A percentile compares a stretch with the other conserved stretches of the same genome.
Evolutionary conservation across 495 filamentous ascomycete genomes (phyloP).

Genomic region (Clohesyomyces aquaticus): DNA sequence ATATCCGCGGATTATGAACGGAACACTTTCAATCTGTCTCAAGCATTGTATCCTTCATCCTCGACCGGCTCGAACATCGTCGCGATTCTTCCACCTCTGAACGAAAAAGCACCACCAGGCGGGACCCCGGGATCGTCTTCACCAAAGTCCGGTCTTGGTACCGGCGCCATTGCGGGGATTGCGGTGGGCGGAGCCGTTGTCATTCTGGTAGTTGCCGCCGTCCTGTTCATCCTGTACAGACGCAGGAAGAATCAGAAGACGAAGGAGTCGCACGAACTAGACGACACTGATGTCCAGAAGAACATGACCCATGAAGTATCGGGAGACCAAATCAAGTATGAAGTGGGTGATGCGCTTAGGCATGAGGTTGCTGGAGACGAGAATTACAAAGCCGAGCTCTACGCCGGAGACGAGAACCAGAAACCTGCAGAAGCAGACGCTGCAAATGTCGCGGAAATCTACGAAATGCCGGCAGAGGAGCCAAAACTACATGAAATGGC

Average conservation of each 20-base stretch:
- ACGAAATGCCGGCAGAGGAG: constrained; percentile 32
- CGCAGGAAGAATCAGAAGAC: constrained; percentile 22
- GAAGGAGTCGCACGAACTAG: constrained; percentile 28
- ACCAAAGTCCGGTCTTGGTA: constrained; percentile 11
- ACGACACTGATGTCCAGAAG: constrained; percentile 23
- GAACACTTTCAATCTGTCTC: constrained; percentile 45
- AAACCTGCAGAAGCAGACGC: constrained; percentile 31
- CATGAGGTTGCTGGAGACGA: constrained; percentile 34
- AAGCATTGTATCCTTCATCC: constrained; percentile 37
- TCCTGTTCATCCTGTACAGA: constrained; percentile 16
- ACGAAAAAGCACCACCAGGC: constrained; percentile 3
- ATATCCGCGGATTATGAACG: constrained; percentile 44
- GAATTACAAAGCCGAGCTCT: constrained; percentile 24
- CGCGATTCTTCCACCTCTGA: constrained; percentile 37
- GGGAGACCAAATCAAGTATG: constrained; percentile 13
- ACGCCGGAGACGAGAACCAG: constrained; percentile 15
- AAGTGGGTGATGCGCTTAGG: constrained; percentile 17
- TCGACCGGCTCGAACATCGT: constrained; percentile 36
- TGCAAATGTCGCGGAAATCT: neutral
- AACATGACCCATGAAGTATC: constrained; percentile 8
- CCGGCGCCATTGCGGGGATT: constrained; percentile 43
- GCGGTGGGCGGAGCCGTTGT: constrained; percentile 34
- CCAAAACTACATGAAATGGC: constrained; percentile 25
- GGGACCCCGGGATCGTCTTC: neutral
- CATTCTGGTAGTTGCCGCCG: constrained; percentile 16